These are phyloP conservation scores for Funneliformis caledonium DNA, from an alignment of 371 early-diverging fungal genomes.

Conservation along the genomic window DNA sequence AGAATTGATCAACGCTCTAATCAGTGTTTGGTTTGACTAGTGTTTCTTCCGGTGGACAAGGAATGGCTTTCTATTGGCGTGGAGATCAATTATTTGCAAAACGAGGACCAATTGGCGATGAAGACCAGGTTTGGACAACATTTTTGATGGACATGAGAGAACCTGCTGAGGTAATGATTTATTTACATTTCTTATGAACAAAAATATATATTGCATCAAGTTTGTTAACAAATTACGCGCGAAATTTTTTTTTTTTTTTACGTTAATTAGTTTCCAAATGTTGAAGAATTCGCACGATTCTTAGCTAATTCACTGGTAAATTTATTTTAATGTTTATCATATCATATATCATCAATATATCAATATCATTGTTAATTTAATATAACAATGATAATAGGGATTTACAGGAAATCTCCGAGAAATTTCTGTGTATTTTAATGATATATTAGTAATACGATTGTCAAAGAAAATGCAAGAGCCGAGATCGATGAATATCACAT, in stretches of 20 bases:
- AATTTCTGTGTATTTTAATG: constrained; percentile 69
- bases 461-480: constrained; percentile 69
- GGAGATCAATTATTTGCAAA: constrained; percentile 89
- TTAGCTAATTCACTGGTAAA: constrained; percentile 77
- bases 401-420: constrained; percentile 80
- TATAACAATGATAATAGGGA: constrained; percentile 48
- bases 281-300: constrained; percentile 78
- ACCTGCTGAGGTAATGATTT: constrained; percentile 65
- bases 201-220: not conserved
- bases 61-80: constrained; percentile 91
- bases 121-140: constrained; percentile 66
- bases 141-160: constrained; percentile 81
- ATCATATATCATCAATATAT: too few species aligned
- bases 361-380: too few species aligned
- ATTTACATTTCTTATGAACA: not conserved
- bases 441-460: constrained; percentile 61
- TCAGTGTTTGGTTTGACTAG: constrained; percentile 42
- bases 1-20: constrained; percentile 1
- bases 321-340: not conserved
- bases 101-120: constrained; percentile 54
- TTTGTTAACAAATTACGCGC: not conserved
- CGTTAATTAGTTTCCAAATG: constrained; percentile 44
- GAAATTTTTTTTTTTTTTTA: not conserved
- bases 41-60: constrained; percentile 71
- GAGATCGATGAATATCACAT: constrained; percentile 60